Conservation (phyloP, 805 yeast species). For the Wickerhamomyces strasburgensis region DNA sequence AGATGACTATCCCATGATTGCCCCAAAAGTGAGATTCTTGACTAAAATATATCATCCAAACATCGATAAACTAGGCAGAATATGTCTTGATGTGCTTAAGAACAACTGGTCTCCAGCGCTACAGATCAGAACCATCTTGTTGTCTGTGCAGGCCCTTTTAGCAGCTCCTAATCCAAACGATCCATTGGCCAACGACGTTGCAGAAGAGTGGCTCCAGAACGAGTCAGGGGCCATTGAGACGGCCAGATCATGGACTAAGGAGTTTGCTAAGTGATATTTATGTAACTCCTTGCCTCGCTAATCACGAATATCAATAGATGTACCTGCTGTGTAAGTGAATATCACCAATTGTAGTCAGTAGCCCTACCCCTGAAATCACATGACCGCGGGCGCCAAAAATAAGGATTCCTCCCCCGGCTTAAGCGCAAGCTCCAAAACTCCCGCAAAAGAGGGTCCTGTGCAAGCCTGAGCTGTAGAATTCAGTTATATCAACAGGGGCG, state of each 20-base stretch:
- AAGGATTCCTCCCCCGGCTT: no score
- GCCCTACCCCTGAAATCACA: not conserved
- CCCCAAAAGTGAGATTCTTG: slow-evolving; percentile 91
- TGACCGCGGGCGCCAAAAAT: no score
- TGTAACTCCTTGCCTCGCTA: slow-evolving; percentile 1
- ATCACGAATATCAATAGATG: not conserved
- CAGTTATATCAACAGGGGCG: no score
- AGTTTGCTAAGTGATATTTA: not conserved
- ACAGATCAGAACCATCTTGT: slow-evolving; percentile 86
- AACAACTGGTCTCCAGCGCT: slow-evolving; percentile 97
- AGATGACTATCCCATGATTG: slow-evolving; percentile 97
- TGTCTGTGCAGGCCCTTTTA: slow-evolving; percentile 87
- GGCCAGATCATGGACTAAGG: slow-evolving; percentile 49
- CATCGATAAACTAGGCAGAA: slow-evolving; percentile 91
- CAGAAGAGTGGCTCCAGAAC: slow-evolving; percentile 90
- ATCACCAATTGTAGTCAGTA: not conserved
- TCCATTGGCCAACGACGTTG: slow-evolving; percentile 96
- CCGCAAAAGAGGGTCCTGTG: no score
- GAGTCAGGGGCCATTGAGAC: slow-evolving; percentile 74
- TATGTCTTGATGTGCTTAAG: slow-evolving; percentile 91
- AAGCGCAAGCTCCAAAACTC: no score
- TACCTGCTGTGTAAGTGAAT: no score
- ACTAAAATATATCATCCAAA: slow-evolving; percentile 96
- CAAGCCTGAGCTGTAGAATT: no score
- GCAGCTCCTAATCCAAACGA: slow-evolving; percentile 98